Conservation (phyloP, 108 stramenopile species). For the Mediolabrus comicus region DNA sequence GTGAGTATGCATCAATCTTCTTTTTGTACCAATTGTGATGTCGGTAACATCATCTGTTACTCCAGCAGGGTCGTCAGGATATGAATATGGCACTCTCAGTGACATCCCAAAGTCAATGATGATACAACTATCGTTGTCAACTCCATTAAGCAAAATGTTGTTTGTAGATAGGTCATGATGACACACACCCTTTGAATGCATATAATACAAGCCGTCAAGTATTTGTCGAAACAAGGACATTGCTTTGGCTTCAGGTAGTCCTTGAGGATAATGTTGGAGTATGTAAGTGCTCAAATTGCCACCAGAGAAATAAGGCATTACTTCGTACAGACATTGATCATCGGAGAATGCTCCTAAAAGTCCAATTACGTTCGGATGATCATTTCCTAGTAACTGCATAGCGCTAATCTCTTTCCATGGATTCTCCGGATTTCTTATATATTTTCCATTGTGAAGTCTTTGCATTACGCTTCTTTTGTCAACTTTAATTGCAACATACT, state of each 20-base stretch:
- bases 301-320: slow-evolving; percentile 82
- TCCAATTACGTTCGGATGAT: slow-evolving; percentile 64
- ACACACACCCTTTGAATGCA: slow-evolving; percentile 81
- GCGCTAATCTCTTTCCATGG: slow-evolving; percentile 90
- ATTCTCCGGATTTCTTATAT: slow-evolving; percentile 76
- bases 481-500: slow-evolving; percentile 82
- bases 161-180: slow-evolving; percentile 87
- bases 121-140: slow-evolving; percentile 44
- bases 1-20: slow-evolving; percentile 52
- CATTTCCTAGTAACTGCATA: slow-evolving; percentile 68
- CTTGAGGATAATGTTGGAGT: slow-evolving; percentile 36
- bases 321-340: slow-evolving; percentile 71
- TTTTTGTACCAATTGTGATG: slow-evolving; percentile 53
- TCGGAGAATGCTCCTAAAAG: slow-evolving; percentile 70
- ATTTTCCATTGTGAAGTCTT: slow-evolving; percentile 36
- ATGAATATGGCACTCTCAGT: slow-evolving; percentile 78
- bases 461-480: slow-evolving; percentile 71
- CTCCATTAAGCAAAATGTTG: slow-evolving; percentile 71
- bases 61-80: slow-evolving; percentile 39
- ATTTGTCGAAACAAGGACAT: slow-evolving; percentile 82
- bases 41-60: slow-evolving; percentile 47
- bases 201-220: slow-evolving; percentile 64
- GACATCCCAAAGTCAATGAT: slow-evolving; percentile 96
- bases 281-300: slow-evolving; percentile 81
- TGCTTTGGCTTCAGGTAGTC: slow-evolving; percentile 75